These are phyloP conservation scores for Aspergillus heteromorphus DNA, from an alignment of 495 filamentous ascomycete genomes.

Conservation along the genomic window DNA sequence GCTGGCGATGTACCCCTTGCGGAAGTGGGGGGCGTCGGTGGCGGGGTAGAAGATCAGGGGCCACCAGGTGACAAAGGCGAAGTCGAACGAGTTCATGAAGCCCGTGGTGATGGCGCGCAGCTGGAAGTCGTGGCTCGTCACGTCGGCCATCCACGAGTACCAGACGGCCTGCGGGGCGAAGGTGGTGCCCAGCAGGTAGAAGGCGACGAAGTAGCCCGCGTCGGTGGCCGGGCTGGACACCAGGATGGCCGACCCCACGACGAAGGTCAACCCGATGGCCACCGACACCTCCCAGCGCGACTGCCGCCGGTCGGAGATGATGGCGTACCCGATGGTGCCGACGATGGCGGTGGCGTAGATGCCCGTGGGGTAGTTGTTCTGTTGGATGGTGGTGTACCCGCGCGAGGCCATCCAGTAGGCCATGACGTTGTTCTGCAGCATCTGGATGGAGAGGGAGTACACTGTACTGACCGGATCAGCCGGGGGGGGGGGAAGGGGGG, in stretches of 20 bases:
- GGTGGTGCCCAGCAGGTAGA: slow-evolving; percentile 31
- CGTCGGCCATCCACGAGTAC: slow-evolving; percentile 35
- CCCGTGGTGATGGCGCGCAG: slow-evolving; percentile 31
- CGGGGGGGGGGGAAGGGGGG: no score
- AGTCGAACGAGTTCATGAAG: slow-evolving; percentile 37
- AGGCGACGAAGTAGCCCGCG: slow-evolving; percentile 27
- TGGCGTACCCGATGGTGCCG: slow-evolving; percentile 25
- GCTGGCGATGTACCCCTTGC: slow-evolving; percentile 32
- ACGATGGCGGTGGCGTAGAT: slow-evolving; percentile 31
- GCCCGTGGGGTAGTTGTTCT: slow-evolving; percentile 32
- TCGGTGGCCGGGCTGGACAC: slow-evolving; percentile 19
- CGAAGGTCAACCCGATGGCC: slow-evolving; percentile 28
- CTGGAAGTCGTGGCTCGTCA: slow-evolving; percentile 29
- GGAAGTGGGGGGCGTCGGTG: slow-evolving; percentile 29
- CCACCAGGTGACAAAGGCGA: slow-evolving; percentile 35
- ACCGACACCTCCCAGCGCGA: slow-evolving; percentile 33
- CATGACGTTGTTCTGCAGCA: slow-evolving; percentile 33
- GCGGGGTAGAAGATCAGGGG: slow-evolving; percentile 32
- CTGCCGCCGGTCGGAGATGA: slow-evolving; percentile 30
- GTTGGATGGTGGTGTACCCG: slow-evolving; percentile 28
- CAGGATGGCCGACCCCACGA: slow-evolving; percentile 29
- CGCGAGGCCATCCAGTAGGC: slow-evolving; percentile 31
- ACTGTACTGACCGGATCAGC: slow-evolving; percentile 20
- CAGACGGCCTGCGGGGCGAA: slow-evolving; percentile 33
- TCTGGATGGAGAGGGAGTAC: slow-evolving; percentile 29